These are phyloP conservation scores for Scheffersomyces cryptocercus DNA, from an alignment of 1,139 yeast species.

Conservation along the genomic window DNA sequence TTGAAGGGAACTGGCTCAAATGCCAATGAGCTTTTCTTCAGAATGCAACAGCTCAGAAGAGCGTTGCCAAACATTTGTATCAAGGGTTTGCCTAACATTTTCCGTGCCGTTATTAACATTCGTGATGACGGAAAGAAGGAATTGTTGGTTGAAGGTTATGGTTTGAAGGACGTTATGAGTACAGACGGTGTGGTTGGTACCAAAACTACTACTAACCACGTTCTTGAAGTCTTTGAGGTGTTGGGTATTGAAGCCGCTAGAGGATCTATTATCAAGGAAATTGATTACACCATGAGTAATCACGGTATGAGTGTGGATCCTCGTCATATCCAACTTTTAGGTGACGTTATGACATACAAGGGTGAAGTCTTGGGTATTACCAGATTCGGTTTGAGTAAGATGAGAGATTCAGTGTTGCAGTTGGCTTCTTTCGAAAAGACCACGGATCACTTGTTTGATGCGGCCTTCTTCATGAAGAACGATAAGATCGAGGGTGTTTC, in stretches of 20 bases:
- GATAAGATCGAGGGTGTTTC: slow-evolving; percentile 97
- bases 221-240: slow-evolving; percentile 84
- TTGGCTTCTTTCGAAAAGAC: slow-evolving; percentile 98
- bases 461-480: slow-evolving; percentile 95
- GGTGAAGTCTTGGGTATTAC: slow-evolving; percentile 99
- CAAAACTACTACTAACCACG: slow-evolving; percentile 87
- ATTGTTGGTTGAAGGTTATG: slow-evolving; percentile 95
- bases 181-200: slow-evolving; percentile 95
- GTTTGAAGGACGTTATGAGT: slow-evolving; percentile 93
- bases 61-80: slow-evolving; percentile 84
- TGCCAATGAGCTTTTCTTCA: slow-evolving; percentile 71
- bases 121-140: slow-evolving; percentile 85
- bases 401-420: slow-evolving; percentile 97
- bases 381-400: slow-evolving; percentile 94
- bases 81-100: slow-evolving; percentile 86
- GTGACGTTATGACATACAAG: slow-evolving; percentile 98
- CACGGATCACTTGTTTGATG: slow-evolving; percentile 96
- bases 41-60: slow-evolving; percentile 88
- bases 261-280: slow-evolving; percentile 87
- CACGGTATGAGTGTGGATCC: slow-evolving; percentile 99
- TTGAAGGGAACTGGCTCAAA: slow-evolving; percentile 43
- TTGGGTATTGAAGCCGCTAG: slow-evolving; percentile 98
- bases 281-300: slow-evolving; percentile 96
- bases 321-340: slow-evolving; percentile 94
- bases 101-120: slow-evolving; percentile 96